Evolutionary conservation across 2,329 filamentous ascomycete species (phyloP).

Genomic region (Malbranchea zuffiana): DNA sequence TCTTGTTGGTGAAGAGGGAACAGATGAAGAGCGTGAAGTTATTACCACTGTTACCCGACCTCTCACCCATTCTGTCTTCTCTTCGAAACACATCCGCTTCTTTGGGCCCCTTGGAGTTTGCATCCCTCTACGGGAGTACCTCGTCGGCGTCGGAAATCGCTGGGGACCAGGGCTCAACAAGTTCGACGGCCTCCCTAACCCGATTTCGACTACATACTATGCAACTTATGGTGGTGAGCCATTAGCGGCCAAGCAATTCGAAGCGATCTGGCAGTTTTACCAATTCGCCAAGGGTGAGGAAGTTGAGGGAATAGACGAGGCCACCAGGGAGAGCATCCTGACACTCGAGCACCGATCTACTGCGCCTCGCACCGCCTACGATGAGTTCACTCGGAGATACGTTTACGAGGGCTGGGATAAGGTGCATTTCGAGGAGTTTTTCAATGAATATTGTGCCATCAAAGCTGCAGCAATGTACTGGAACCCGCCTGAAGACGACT

Average conservation of each 20-base stretch:
- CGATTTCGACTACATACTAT: slow-evolving; percentile 6
- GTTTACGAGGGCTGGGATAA: slow-evolving; percentile 5
- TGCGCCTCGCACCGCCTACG: not conserved
- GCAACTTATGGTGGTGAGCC: slow-evolving; percentile 1
- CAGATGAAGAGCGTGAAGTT: slow-evolving; percentile 3
- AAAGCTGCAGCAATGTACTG: slow-evolving; percentile 1
- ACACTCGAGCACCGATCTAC: slow-evolving; percentile 1
- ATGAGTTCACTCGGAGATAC: slow-evolving; percentile 1
- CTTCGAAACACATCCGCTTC: slow-evolving; percentile 7
- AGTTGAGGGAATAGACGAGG: not conserved
- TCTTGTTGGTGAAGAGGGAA: not conserved
- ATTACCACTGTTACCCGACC: slow-evolving; percentile 5
- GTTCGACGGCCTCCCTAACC: slow-evolving; percentile 1
- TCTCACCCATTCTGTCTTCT: slow-evolving; percentile 7
- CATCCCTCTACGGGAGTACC: slow-evolving; percentile 7
- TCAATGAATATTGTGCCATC: slow-evolving; percentile 5
- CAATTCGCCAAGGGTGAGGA: slow-evolving; percentile 5
- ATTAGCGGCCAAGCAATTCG: slow-evolving; percentile 6
- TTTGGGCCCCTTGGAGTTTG: slow-evolving; percentile 6
- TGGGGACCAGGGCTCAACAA: not conserved
- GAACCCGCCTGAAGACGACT: no score
- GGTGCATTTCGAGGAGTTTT: slow-evolving; percentile 9
- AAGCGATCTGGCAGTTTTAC: slow-evolving; percentile 10
- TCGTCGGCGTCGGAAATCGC: slow-evolving; percentile 3
- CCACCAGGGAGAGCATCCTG: slow-evolving; percentile 1